Evolutionary conservation across 441 rosid genomes (phyloP), one percentile per base, ranked within the genome.

Genomic region (Gossypium gossypioides): DNA sequence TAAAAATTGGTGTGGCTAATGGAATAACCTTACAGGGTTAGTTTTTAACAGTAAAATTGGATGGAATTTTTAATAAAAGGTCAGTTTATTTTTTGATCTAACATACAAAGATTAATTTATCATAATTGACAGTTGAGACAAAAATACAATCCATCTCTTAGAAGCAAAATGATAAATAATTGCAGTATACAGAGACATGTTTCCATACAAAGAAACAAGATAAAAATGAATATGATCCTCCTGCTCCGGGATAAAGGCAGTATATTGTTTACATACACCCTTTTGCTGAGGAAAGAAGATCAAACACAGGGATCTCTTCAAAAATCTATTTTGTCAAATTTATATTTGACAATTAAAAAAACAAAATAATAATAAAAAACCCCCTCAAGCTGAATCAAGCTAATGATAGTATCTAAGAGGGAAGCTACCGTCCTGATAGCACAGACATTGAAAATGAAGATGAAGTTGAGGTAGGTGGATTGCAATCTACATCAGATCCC

Each of bases 391-490:
- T 7, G 25, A 19, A 7, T 54, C 21, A 18, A 16, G 24, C 25
- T 19, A 34, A 6, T 54, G 58, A 54, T 19, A 16, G 16, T 51
- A 12, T 24, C 12, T 4, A 64, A 13, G 24, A 60, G 59, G 57
- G 37, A 34, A 24, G 73, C 83, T 87, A 92, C 57, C 95, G 79
- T 3, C 86, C 88, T 1, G 96, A 89, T 25, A 87, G 66, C 25
- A 84, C 81, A 10, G 96, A 92, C 80, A 84, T 69, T 50, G 85
- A 61, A 46, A 74, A 81, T 9, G 97, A 84, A 52, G 77, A 74
- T 0, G 84, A 71, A 0, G 85, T 72, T 0, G 84, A 50, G 16
- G 78, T 52, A 1, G 80, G 74, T 16, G 75, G 32, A 15, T 62
- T 42, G 9, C 77, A 68, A 24, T 73, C 87, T 27, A 40, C 68